Percentiles rank a stretch among this genome's conserved stretches.
phyloP scores from a whole-genome alignment of 2,329 filamentous ascomycete species.

The Domatiomyces catenatus region DNA sequence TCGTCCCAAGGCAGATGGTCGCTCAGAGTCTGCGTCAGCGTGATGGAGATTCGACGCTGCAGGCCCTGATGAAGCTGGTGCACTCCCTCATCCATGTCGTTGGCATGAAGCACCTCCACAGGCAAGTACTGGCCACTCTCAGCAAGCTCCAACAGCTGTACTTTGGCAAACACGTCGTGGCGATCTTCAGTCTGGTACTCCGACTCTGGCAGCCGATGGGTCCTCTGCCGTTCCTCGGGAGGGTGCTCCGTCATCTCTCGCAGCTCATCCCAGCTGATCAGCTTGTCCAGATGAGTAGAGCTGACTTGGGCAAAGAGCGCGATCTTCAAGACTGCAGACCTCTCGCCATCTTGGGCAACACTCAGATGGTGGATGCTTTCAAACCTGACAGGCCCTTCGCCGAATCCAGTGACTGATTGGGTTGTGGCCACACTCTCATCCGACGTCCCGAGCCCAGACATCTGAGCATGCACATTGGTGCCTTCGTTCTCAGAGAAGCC shows the following conservation, averaged over 20 bases:
- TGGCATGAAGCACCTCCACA: slow-evolving; percentile 80
- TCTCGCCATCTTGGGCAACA: slow-evolving; percentile 62
- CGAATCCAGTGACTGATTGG: slow-evolving; percentile 84
- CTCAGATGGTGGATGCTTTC: slow-evolving; percentile 99
- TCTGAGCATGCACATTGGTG: slow-evolving; percentile 84
- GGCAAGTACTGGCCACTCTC: slow-evolving; percentile 83
- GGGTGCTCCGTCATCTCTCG: slow-evolving; percentile 50
- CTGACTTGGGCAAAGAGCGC: slow-evolving; percentile 86
- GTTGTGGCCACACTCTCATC: slow-evolving; percentile 86
- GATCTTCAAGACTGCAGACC: slow-evolving; percentile 61
- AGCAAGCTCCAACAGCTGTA: slow-evolving; percentile 81
- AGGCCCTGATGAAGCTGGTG: slow-evolving; percentile 93
- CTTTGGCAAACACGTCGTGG: slow-evolving; percentile 75
- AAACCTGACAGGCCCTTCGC: slow-evolving; percentile 81
- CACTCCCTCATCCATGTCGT: slow-evolving; percentile 68
- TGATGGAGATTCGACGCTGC: slow-evolving; percentile 74
- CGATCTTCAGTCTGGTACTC: slow-evolving; percentile 90
- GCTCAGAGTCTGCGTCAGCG: slow-evolving; percentile 79
- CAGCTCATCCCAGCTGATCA: slow-evolving; percentile 98
- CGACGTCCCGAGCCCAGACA: slow-evolving; percentile 85
- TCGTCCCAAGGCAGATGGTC: slow-evolving; percentile 81
- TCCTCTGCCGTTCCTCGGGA: slow-evolving; percentile 31
- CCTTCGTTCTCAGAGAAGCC: slow-evolving; percentile 94
- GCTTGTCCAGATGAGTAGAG: slow-evolving; percentile 86
- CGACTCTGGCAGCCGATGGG: slow-evolving; percentile 66